These are phyloP conservation scores for Liriodendron chinense DNA, from an alignment of 164 flowering plant genomes.

Conservation along the genomic window DNA sequence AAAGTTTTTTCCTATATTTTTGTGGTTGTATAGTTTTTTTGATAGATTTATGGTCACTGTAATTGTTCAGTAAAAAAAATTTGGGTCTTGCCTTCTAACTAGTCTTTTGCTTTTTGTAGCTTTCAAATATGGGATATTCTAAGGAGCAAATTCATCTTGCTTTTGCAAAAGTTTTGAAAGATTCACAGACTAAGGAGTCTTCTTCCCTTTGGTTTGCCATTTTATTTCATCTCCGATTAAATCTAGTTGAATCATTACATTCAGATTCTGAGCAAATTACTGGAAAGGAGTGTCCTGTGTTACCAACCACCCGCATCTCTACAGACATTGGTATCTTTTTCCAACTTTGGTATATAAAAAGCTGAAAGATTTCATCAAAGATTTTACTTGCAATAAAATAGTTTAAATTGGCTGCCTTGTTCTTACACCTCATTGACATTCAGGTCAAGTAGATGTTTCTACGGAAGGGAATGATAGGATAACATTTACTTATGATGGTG, in stretches of 20 bases:
- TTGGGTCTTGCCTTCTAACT: neutral
- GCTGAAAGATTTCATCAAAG: neutral
- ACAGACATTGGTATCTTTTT: slow-evolving; percentile 22
- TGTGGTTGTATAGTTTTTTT: no score
- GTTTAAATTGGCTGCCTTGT: neutral
- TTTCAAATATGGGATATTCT: slow-evolving; percentile 46
- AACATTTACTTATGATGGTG: slow-evolving; percentile 17
- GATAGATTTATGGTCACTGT: neutral
- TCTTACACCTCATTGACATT: neutral
- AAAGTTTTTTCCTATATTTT: neutral
- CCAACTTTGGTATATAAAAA: neutral
- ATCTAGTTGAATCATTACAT: slow-evolving; percentile 38
- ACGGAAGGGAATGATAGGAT: slow-evolving; percentile 6
- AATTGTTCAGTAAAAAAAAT: neutral
- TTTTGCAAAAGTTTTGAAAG: slow-evolving; percentile 41
- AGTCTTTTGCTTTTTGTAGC: slow-evolving; percentile 33
- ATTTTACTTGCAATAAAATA: neutral
- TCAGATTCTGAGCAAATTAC: slow-evolving; percentile 21
- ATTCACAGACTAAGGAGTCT: slow-evolving; percentile 28
- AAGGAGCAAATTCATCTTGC: slow-evolving; percentile 46
- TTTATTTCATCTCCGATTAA: slow-evolving; percentile 47
- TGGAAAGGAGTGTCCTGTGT: slow-evolving; percentile 17
- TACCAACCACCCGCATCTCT: slow-evolving; percentile 17
- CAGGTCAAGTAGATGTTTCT: slow-evolving; percentile 26
- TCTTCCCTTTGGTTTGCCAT: slow-evolving; percentile 55